Conservation (phyloP, 208 protist species). For the Trypanosomatidae sp. region DNA sequence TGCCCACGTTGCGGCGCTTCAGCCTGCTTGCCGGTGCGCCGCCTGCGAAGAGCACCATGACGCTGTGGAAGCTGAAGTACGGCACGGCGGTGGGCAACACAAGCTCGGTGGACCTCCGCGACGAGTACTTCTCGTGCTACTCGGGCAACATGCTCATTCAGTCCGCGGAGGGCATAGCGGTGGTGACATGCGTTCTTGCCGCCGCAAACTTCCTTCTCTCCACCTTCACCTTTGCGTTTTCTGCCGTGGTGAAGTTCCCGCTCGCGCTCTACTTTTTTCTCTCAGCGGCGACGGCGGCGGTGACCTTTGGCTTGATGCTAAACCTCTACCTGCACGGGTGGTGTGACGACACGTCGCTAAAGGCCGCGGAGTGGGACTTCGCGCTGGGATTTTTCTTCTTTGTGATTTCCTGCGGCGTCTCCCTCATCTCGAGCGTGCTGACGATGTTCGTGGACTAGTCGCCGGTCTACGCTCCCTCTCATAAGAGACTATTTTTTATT, state of each 20-base stretch:
- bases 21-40: slow-evolving; percentile 6
- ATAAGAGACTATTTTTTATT: neutral
- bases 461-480: too few relatives aligned
- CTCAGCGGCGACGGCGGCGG: slow-evolving; percentile 10
- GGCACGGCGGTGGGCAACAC: neutral
- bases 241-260: slow-evolving; percentile 35
- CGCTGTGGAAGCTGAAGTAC: slow-evolving; percentile 27
- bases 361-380: slow-evolving; percentile 20
- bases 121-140: slow-evolving; percentile 48
- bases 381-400: slow-evolving; percentile 24
- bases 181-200: slow-evolving; percentile 39
- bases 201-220: slow-evolving; percentile 39
- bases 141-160: slow-evolving; percentile 51
- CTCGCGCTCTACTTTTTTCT: slow-evolving; percentile 45
- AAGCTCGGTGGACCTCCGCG: slow-evolving; percentile 15
- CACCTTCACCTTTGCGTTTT: slow-evolving; percentile 33
- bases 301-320: slow-evolving; percentile 28
- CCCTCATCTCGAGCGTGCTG: slow-evolving; percentile 22
- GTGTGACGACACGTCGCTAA: slow-evolving; percentile 28
- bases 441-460: too few relatives aligned
- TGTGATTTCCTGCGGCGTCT: slow-evolving; percentile 24
- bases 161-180: slow-evolving; percentile 40
- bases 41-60: slow-evolving; percentile 24
- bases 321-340: slow-evolving; percentile 48
- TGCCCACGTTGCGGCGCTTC: slow-evolving; percentile 9